Base-by-base conservation (phyloP, 2,329 filamentous ascomycete species). In the Claviceps sp. region DNA sequence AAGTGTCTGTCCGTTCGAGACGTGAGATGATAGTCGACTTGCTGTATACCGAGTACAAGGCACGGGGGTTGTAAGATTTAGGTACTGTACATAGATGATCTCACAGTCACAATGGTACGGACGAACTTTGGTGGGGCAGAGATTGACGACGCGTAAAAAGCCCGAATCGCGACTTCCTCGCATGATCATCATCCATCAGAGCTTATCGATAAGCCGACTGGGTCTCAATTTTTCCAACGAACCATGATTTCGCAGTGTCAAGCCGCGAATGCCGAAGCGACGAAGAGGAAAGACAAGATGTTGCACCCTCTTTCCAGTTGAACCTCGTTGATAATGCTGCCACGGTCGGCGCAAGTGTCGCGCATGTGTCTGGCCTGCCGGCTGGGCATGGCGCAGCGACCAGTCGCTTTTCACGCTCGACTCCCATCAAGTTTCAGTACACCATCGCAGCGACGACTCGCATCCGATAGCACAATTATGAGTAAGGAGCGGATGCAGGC, bases 341-440 rank as follows among this genome's bases (percentile, higher is more conserved):
- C 66, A 20, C 64, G 64, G 56, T 62, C 62, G 53, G 58, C 54
- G 8, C 57, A 60, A 49, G 58, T 62, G 54, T 61, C 65, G 61
- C 64, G 61, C 39, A 58, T 68, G 37, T 68, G 66, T 54, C 57
- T 62, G 46, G 59, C 59, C 59, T 70, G 68, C 54, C 63, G 64
- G 44, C 56, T 59, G 22, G 59, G 63, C 51, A 52, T 69, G 17
- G 50, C 56, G 2, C 60, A 57, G 46, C 59, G 58, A 56, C 57
- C 53, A 38, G 48, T 54, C 8, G 45, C 50, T 3, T 45, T 50
- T 4, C 38, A 8, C 34, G 50, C 52, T 52, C 5, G 26, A 34
- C 38, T 29, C 56, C 29, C 56, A 53, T 29, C 48, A 7, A 53
- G 26, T 45, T 50, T 44, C 49, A 49, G 20, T 39, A 51, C 50